Base-by-base conservation (phyloP, 2,329 filamentous ascomycete species). In the Exophiala lecanii-corni region DNA sequence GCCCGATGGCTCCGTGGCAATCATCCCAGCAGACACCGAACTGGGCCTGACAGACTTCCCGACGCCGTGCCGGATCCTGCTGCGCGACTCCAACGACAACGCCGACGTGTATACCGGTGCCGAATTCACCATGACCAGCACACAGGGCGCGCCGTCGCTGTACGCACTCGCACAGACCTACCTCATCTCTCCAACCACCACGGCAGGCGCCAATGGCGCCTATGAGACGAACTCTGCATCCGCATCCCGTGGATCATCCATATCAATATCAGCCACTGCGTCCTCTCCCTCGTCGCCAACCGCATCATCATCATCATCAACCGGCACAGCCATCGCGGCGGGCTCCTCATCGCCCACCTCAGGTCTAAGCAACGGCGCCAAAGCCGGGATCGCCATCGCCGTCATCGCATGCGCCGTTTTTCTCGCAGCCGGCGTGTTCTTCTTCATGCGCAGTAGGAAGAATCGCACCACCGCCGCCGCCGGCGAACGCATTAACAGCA, bases 91-190 rank as follows among this genome's bases (percentile, higher is more conserved):
- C 6, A 30, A 41, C 3, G 43, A 51, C 25, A 13, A 5, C 17
- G 25, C 39, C 26, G 45, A 51, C 20, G 44, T 21, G 17, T 39
- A 38, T 2, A 48, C 45, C 4, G 49, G 39, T 5, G 49, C 28
- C 5, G 42, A 26, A 9, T 51, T 51, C 39, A 43, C 41, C 4
- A 45, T 51, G 45, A 25, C 38, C 26, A 48, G 45, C 36, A 51
- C 49, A 12, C 23, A 28, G n/a, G 45, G 49, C 12, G 23, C 26
- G 2, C 41, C 25, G 4, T 43, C 42, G 18, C 43, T 41, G n/a
- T 51, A 43, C 21, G 45, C 33, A 13, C 17, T 46, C 21, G 15
- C 30, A 20, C 39, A 41, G 15, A 47, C 41, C 23, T 12, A 12
- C 23, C 23, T 26, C 12, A 12, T 26, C 23, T 7, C 36, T 9